A percentile compares a stretch with the other conserved stretches of the same genome.
phyloP scores from a whole-genome alignment of 306 rosid genomes.

The Castanospermum australe region DNA sequence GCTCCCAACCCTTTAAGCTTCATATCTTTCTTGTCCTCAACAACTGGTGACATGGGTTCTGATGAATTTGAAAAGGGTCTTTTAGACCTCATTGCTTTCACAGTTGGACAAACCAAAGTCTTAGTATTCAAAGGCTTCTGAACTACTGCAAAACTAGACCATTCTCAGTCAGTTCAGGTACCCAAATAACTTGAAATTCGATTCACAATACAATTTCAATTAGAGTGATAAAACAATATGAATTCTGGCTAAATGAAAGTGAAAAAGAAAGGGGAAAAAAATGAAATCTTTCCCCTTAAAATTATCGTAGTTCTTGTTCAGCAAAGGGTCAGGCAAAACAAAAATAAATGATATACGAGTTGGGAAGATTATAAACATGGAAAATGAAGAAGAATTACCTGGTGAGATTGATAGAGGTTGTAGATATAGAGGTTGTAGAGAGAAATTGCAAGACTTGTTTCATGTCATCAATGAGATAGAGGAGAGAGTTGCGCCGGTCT shows the following conservation, averaged over 20 bases:
- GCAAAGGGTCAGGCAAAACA: background rate
- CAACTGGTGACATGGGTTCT: conserved; percentile 24
- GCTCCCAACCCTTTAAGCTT: conserved; percentile 43
- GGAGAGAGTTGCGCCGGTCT: background rate
- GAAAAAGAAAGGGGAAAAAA: background rate
- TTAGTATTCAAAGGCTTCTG: conserved; percentile 45
- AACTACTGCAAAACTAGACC: conserved; percentile 52
- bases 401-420: conserved; percentile 28
- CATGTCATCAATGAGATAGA: conserved; percentile 48
- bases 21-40: conserved; percentile 36
- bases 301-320: background rate
- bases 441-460: conserved; percentile 51
- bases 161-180: conserved; percentile 28
- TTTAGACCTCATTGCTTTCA: conserved; percentile 46
- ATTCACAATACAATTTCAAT: background rate
- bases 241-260: background rate
- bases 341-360: background rate
- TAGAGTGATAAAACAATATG: background rate
- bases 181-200: background rate
- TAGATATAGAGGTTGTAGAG: conserved; percentile 31
- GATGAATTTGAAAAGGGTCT: conserved; percentile 48
- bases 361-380: background rate
- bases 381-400: conserved; percentile 36
- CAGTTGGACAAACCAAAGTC: conserved; percentile 36
- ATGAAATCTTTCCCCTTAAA: background rate